Evolutionary conservation across 2,329 filamentous ascomycete genomes (phyloP).

Genomic region (Diaporthe ilicicola): DNA sequence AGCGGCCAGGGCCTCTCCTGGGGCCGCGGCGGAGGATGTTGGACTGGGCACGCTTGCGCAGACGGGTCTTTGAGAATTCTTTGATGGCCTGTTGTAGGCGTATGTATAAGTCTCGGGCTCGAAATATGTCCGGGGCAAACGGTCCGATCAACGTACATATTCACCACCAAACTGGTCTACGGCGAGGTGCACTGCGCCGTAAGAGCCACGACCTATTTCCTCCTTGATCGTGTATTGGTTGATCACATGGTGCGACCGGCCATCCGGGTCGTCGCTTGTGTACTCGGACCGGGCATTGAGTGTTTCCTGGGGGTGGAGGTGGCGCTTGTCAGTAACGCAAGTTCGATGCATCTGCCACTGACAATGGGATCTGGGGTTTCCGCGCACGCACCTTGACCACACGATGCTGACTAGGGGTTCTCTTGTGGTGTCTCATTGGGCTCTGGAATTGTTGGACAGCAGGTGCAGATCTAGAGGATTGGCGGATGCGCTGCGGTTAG

Average conservation of each 20-base stretch:
- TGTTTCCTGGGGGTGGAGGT: conserved; percentile 71
- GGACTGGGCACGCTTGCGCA: conserved; percentile 90
- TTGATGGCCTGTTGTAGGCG: conserved; percentile 78
- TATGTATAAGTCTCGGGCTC: conserved; percentile 23
- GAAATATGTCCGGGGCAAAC: background rate
- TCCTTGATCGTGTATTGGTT: conserved; percentile 95
- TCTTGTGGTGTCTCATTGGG: conserved; percentile 64
- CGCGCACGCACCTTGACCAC: conserved; percentile 62
- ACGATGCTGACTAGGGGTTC: conserved; percentile 65
- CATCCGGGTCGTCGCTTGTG: conserved; percentile 84
- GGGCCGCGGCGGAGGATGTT: conserved; percentile 74
- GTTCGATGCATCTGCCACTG: background rate
- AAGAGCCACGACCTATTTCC: conserved; percentile 96
- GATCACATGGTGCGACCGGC: conserved; percentile 82
- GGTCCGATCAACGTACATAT: conserved; percentile 72
- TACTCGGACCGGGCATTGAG: conserved; percentile 90
- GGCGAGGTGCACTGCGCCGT: conserved; percentile 90
- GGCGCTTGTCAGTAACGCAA: background rate
- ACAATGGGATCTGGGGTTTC: background rate
- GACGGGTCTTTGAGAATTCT: conserved; percentile 92
- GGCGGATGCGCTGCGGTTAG: conserved; percentile 16
- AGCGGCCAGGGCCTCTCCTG: conserved; percentile 52
- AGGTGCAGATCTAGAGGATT: conserved; percentile 52
- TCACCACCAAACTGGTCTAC: conserved; percentile 90
- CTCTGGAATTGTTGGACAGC: conserved; percentile 55